Base-by-base conservation (phyloP, 148 eudicot genomes). In the Salicornia ramosissima region DNA sequence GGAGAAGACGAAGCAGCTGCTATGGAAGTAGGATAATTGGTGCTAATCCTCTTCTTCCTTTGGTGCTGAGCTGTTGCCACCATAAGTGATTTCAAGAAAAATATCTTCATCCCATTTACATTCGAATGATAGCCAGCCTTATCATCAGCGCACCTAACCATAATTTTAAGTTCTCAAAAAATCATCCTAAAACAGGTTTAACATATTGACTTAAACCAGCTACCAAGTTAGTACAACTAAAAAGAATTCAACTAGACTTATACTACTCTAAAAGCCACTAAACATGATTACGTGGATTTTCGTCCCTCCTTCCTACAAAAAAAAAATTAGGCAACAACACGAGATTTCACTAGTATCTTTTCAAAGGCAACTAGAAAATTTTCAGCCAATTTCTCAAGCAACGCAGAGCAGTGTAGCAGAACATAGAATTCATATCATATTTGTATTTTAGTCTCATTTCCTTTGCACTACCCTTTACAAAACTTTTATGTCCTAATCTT, bases 1-100 rank as follows among this genome's bases (percentile, higher is more conserved):
- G 83, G 78, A 58, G 78, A 77, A 74, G 83, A 80, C 57, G 83
- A 81, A 74, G 83, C 76, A 77, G 81, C 69, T 47, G 77, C 67
- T 55, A 71, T 53, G 64, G 80, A 50, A 77, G 73, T 72, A 51
- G 59, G 65, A 75, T 68, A 70, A 52, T 49, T 68, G 52, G 62
- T 76, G 69, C 60, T 76, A 68, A 67, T 54, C 24, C 70, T 80
- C 63, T 45, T 59, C 68, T 77, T 77, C 75, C 78, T 77, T 73
- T 72, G 68, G 25, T 65, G 74, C 79, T 61, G 53, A 28, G 52
- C 40, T 29, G 64, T 71, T 67, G 71, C 76, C 72, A 77, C 59
- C 76, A 66, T 65, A 75, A 52, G 42, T 54, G 75, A 50, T 57
- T 50, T 77, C 79, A 67, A 77, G 80, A 67, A 67, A 25, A 67